A percentile compares a stretch with the other conserved stretches of the same genome.
Evolutionary conservation across 75 land plant species (phyloP).

Genomic region (Pinus taeda): DNA sequence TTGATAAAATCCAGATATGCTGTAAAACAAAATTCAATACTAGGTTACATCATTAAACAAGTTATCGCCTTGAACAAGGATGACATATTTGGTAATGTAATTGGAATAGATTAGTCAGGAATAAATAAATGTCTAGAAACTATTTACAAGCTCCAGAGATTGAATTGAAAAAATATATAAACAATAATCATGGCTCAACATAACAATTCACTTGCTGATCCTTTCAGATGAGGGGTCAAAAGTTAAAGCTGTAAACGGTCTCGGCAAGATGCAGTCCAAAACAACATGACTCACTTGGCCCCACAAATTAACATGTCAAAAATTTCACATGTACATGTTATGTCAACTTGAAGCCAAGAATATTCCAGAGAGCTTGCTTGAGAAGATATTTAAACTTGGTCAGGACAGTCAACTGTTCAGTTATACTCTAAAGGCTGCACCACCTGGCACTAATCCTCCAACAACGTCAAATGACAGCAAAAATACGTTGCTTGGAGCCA

Average conservation of each 20-base stretch:
- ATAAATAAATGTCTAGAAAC: neutral
- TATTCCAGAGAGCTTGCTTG: neutral
- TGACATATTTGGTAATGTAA: neutral
- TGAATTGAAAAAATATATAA: neutral
- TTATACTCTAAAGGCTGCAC: neutral
- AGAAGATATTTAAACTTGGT: neutral
- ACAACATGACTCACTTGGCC: neutral
- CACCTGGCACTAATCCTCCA: neutral
- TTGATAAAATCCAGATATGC: too few species aligned
- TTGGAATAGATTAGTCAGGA: neutral
- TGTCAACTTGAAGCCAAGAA: too few species aligned
- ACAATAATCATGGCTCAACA: too few species aligned
- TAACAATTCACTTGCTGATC: neutral
- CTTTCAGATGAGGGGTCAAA: neutral
- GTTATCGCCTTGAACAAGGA: neutral
- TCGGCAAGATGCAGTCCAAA: too few species aligned
- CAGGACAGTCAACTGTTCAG: neutral
- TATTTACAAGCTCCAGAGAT: neutral
- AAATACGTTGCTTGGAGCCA: neutral
- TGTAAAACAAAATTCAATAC: too few species aligned
- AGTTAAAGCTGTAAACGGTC: neutral
- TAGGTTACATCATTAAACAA: too few species aligned
- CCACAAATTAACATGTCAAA: neutral
- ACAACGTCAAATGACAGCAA: neutral
- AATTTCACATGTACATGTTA: conserved; percentile 4